Evolutionary conservation across 2,329 filamentous ascomycete genomes (phyloP), one percentile per base, ranked within the genome.

Genomic region (Cercospora zeina): DNA sequence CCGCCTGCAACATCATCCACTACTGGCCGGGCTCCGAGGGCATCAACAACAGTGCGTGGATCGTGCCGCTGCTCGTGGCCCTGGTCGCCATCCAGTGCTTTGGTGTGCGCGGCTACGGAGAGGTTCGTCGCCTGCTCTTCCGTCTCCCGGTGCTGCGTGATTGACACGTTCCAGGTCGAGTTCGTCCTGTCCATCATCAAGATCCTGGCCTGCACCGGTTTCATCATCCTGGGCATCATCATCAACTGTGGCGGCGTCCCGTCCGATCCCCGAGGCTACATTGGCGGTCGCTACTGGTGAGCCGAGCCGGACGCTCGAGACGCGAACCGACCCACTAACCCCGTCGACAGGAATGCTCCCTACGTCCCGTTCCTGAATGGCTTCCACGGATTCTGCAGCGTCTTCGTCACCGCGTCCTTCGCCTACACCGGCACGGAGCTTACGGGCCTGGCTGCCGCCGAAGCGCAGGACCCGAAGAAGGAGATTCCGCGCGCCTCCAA

Each of bases 351-450:
- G 57, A 53, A 42, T 3, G n/a, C 36, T 9, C 59, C 59, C 19
- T 61, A 61, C 60, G 33, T 39, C 56, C 45, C 65, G 4, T 68
- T 68, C 64, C 45, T 62, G 11, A 67, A 68, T 14, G 69, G 67
- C 30, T 75, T 67, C 69, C 83, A 85, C 73, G 85, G 85, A 37
- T 82, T 87, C 69, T 87, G 84, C 72, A 80, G 80, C 62, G 84
- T 87, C 53, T 87, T 87, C 70, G 84, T 87, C 62, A 87, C 84
- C 31, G 84, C 84, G 27, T 83, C 85, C 2, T 87, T 87, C 67
- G 79, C 84, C 54, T 87, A 86, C 72, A 80, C 82, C 45, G 85
- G 85, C 66, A 87, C 84, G 24, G 85, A 87, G 74, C 75, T 87
- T 21, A 65, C 68, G 21, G 89, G 89, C 57, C 83, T 93, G 10